Conservation (phyloP, 805 yeast species). For the Wickerhamomyces strasburgensis region DNA sequence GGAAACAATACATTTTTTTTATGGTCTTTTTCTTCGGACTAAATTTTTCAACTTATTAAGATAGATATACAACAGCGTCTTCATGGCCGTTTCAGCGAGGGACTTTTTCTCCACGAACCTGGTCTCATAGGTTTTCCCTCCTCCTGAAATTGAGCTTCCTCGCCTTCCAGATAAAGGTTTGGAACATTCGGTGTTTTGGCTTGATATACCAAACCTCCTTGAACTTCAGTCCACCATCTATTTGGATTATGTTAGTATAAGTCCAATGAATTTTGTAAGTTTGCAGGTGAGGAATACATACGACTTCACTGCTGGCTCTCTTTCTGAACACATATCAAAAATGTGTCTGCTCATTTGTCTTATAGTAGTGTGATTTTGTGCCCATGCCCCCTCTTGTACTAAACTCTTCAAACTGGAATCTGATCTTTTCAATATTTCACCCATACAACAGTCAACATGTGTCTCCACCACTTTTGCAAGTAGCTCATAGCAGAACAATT, state of each 20-base stretch:
- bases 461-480: slow-evolving; percentile 21
- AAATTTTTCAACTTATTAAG: too few species aligned
- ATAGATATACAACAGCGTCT: too few species aligned
- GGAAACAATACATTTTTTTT: neutral
- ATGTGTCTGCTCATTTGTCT: slow-evolving; percentile 25
- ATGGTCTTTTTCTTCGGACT: too few species aligned
- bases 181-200: neutral
- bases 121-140: slow-evolving; percentile 9
- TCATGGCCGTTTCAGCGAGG: slow-evolving; percentile 5
- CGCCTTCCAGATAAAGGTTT: neutral
- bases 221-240: slow-evolving; percentile 22
- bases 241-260: neutral
- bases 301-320: slow-evolving; percentile 11
- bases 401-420: slow-evolving; percentile 26
- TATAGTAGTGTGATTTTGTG: slow-evolving; percentile 23
- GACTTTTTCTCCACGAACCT: slow-evolving; percentile 13
- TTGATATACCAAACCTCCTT: slow-evolving; percentile 14
- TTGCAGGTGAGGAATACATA: neutral
- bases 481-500: slow-evolving; percentile 24
- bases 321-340: slow-evolving; percentile 15
- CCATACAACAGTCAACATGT: slow-evolving; percentile 34
- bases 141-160: too few species aligned
- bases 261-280: neutral
- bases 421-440: slow-evolving; percentile 25
- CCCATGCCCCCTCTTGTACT: slow-evolving; percentile 34